phyloP scores from a whole-genome alignment of 2,329 filamentous ascomycete genomes.

The Passalora sequoiae region DNA sequence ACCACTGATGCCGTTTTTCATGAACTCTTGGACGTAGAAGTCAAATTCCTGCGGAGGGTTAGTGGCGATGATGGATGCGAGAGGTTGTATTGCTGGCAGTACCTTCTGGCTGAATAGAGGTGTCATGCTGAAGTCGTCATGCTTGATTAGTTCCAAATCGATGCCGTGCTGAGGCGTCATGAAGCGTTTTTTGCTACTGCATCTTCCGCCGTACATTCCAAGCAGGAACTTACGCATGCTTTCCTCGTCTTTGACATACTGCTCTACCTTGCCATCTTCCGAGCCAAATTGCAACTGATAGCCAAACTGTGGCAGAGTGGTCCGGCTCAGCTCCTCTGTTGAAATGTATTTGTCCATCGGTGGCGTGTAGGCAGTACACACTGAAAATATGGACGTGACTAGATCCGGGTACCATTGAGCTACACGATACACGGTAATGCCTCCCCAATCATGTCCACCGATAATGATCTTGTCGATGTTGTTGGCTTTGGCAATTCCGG shows the following conservation, averaged over 20 bases:
- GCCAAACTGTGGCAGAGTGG: slow-evolving; percentile 60
- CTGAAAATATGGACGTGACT: slow-evolving; percentile 67
- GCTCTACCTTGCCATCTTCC: slow-evolving; percentile 47
- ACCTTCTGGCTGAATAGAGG: slow-evolving; percentile 59
- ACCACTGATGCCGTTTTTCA: slow-evolving; percentile 67
- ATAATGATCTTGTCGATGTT: slow-evolving; percentile 62
- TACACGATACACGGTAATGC: slow-evolving; percentile 67
- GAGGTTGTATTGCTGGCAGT: not conserved
- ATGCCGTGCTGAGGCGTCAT: slow-evolving; percentile 61
- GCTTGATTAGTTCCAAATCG: slow-evolving; percentile 50
- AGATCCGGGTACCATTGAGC: slow-evolving; percentile 68
- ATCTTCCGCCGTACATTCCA: slow-evolving; percentile 63
- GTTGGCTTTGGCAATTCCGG: slow-evolving; percentile 60
- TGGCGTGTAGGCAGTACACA: slow-evolving; percentile 71
- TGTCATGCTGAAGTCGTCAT: slow-evolving; percentile 49
- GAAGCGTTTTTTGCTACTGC: slow-evolving; percentile 50
- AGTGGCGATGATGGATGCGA: not conserved
- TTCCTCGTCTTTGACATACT: slow-evolving; percentile 46
- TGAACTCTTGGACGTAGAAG: slow-evolving; percentile 69
- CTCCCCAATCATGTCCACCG: slow-evolving; percentile 91
- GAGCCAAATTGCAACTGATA: slow-evolving; percentile 77
- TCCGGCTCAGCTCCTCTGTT: slow-evolving; percentile 56
- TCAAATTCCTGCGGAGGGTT: slow-evolving; percentile 55
- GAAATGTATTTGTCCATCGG: slow-evolving; percentile 46
- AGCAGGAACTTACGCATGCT: slow-evolving; percentile 65